Percentiles rank a stretch among this genome's conserved stretches.
These are phyloP conservation scores for Apiotrichum montevideense DNA, from an alignment of 1,284 basidiomycete genomes.

Conservation along the genomic window DNA sequence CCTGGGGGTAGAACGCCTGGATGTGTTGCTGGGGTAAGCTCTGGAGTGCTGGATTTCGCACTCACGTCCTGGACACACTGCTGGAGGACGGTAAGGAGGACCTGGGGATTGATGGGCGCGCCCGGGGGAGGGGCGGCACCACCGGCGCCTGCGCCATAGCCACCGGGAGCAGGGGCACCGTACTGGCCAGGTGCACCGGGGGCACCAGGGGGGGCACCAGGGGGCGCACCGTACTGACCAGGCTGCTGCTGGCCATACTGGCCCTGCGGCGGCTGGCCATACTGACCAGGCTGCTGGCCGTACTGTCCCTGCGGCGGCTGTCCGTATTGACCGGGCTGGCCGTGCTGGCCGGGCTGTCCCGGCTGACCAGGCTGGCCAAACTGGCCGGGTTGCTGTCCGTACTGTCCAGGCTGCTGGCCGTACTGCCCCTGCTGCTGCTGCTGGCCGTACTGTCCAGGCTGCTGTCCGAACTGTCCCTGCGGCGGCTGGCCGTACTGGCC, in stretches of 20 bases:
- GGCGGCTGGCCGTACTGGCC: constrained; percentile 14
- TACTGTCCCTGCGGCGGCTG: constrained; percentile 7
- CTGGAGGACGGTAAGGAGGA: constrained; percentile 32
- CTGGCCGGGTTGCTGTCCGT: constrained; percentile 13
- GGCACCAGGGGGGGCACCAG: no score
- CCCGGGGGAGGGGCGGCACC: constrained; percentile 20
- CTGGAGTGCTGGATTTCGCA: background rate
- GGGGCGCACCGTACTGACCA: constrained; percentile 14
- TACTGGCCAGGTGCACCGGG: constrained; percentile 10
- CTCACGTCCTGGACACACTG: constrained; percentile 48
- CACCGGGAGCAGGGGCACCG: constrained; percentile 21
- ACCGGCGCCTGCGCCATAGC: constrained; percentile 7
- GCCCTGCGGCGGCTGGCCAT: constrained; percentile 5
- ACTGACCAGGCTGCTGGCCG: constrained; percentile 14
- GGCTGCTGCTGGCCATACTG: constrained; percentile 14
- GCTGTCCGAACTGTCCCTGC: constrained; percentile 24
- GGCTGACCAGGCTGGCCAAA: constrained; percentile 25
- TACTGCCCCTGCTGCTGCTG: constrained; percentile 15
- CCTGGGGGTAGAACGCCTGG: constrained; percentile 49
- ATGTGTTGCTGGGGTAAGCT: constrained; percentile 42
- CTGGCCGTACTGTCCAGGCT: constrained; percentile 25
- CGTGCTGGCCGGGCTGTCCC: constrained; percentile 22
- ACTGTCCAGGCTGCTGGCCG: constrained; percentile 17
- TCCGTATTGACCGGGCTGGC: constrained; percentile 17
- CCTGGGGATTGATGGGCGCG: constrained; percentile 7